Conservation (phyloP, 2,329 filamentous ascomycete genomes). For the Thielaviopsis ethacetica region DNA sequence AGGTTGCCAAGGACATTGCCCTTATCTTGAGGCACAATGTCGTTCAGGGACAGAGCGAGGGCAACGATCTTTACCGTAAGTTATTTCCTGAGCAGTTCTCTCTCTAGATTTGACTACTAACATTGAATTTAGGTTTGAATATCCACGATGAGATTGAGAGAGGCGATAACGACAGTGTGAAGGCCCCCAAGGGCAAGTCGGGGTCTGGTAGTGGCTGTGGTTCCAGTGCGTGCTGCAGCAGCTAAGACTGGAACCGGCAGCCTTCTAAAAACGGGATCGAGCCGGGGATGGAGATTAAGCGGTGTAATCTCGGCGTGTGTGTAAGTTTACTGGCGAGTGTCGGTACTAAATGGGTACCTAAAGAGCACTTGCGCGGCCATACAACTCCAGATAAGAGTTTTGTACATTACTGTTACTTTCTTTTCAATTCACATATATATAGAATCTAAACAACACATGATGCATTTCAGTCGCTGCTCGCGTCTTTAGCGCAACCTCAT, state of each 20-base stretch:
- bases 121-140: slow-evolving; percentile 44
- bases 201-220: slow-evolving; percentile 7
- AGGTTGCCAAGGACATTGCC: slow-evolving; percentile 70
- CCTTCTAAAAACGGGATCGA: background rate
- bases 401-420: background rate
- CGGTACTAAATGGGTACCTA: background rate
- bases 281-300: background rate
- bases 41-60: slow-evolving; percentile 56
- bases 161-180: slow-evolving; percentile 85
- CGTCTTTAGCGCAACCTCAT: background rate
- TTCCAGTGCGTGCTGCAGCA: slow-evolving; percentile 3
- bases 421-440: background rate
- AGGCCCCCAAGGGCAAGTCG: slow-evolving; percentile 19
- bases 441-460: background rate
- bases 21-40: slow-evolving; percentile 67
- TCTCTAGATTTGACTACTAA: background rate
- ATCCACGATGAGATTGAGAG: slow-evolving; percentile 87
- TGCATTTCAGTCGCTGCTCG: background rate
- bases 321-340: background rate
- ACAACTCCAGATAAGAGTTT: background rate
- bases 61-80: slow-evolving; percentile 44
- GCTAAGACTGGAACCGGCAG: background rate
- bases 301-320: background rate
- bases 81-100: slow-evolving; percentile 12
- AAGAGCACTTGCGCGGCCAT: background rate